phyloP scores from a whole-genome alignment of 106 monocot species.

The Phalaenopsis aphrodite region DNA sequence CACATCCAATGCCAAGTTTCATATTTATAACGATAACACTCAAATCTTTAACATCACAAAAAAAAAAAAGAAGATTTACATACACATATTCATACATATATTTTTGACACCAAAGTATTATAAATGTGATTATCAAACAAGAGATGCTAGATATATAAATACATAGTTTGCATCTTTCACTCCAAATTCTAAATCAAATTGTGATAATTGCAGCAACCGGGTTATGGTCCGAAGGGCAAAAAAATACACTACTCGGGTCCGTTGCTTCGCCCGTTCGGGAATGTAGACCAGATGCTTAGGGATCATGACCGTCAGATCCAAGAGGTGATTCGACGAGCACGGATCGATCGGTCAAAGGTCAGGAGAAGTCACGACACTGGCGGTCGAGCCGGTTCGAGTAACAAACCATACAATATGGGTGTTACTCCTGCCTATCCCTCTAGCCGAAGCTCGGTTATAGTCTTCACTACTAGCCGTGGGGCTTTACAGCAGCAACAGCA shows the following conservation, averaged over 20 bases:
- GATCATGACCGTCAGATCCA: slow-evolving; percentile 83
- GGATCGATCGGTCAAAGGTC: slow-evolving; percentile 46
- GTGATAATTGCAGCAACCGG: slow-evolving; percentile 21
- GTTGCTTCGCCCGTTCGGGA: slow-evolving; percentile 42
- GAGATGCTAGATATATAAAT: too few species aligned
- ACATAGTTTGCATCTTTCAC: too few species aligned
- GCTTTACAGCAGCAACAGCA: slow-evolving; percentile 11
- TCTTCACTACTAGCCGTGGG: slow-evolving; percentile 40
- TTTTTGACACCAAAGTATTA: too few species aligned
- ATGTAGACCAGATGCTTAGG: slow-evolving; percentile 79
- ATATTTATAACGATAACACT: too few species aligned
- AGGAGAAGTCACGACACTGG: slow-evolving; percentile 34
- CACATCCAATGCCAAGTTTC: too few species aligned
- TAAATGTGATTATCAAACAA: too few species aligned
- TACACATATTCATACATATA: too few species aligned
- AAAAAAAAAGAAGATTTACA: too few species aligned
- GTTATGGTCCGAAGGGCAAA: slow-evolving; percentile 33
- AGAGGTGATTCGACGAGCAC: slow-evolving; percentile 55
- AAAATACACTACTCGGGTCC: slow-evolving; percentile 89
- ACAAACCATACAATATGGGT: slow-evolving; percentile 34
- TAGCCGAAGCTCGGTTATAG: slow-evolving; percentile 27
- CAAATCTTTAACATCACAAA: too few species aligned
- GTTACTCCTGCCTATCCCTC: slow-evolving; percentile 53
- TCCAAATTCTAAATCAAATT: not conserved
- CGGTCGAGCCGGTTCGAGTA: slow-evolving; percentile 21